A percentile compares a stretch with the other conserved stretches of the same genome.
phyloP scores from a whole-genome alignment of 2,329 filamentous ascomycete species.

The Ilyonectria destructans region DNA sequence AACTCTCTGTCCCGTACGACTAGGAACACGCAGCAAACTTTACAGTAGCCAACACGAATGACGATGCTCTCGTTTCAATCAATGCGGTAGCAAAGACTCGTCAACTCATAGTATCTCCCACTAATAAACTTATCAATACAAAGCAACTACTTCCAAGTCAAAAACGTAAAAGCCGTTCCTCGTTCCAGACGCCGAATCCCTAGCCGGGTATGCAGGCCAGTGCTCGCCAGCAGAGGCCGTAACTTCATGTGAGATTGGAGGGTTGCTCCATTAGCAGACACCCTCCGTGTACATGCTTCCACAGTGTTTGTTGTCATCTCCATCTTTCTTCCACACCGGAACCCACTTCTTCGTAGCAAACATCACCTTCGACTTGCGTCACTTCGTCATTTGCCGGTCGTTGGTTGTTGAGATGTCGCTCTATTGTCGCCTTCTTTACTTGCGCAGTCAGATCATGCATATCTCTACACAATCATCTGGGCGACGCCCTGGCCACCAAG shows the following conservation, averaged over 20 bases:
- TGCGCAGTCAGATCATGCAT: slow-evolving; percentile 5
- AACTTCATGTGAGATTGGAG: slow-evolving; percentile 43
- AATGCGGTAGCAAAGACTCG: slow-evolving; percentile 37
- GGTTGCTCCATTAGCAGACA: slow-evolving; percentile 35
- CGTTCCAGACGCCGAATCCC: slow-evolving; percentile 52
- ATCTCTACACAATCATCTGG: slow-evolving; percentile 92
- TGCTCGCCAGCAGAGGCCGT: slow-evolving; percentile 45
- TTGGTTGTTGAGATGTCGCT: slow-evolving; percentile 10
- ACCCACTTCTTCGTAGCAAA: slow-evolving; percentile 6
- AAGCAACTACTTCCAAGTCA: slow-evolving; percentile 35
- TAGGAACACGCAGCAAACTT: not conserved
- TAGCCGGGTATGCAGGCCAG: slow-evolving; percentile 49
- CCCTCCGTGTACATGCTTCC: slow-evolving; percentile 25
- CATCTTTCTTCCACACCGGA: slow-evolving; percentile 5
- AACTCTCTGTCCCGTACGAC: not conserved
- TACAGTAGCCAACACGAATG: not conserved
- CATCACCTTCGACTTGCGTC: slow-evolving; percentile 13
- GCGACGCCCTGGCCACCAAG: slow-evolving; percentile 93
- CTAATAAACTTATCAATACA: slow-evolving; percentile 42
- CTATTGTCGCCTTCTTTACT: slow-evolving; percentile 10
- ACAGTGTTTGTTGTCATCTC: slow-evolving; percentile 24
- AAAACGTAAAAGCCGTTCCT: slow-evolving; percentile 47
- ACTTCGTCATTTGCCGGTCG: slow-evolving; percentile 7
- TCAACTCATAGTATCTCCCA: slow-evolving; percentile 14
- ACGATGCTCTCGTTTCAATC: slow-evolving; percentile 32